Evolutionary conservation across 768 basidiomycete genomes (phyloP), one percentile per base, ranked within the genome.

Genomic region (Suillus plorans): DNA sequence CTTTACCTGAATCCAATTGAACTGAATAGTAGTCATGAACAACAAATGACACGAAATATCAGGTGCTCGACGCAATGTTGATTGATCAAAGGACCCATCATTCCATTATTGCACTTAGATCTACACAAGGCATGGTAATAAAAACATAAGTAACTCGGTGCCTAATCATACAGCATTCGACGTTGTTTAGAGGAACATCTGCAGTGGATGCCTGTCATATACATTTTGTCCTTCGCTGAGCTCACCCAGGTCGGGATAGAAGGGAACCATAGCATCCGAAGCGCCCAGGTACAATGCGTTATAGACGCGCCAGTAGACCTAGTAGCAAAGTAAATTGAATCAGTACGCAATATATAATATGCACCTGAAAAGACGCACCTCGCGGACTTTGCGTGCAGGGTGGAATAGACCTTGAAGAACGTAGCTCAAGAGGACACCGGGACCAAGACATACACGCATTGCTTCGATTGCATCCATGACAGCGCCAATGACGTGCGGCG

Each of bases 381-480:
- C 97, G 63, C 97, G 86, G 28, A 99, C 97, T 76, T 97, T 96
- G 65, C 97, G 83, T 4, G 97, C 95, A 1, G 97, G 97, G 72
- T 99, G 97, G 87, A 95, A 98, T 61, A 99, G 80, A 4, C 97
- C 97, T 74, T 97, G 96, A 6, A 99, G 81, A 47, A 94, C 89
- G 74, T 99, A 98, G 74, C 91, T 92, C 64, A 99, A 81, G 57
- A 99, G 80, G 8, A 97, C 86, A 42, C 97, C 97, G 0, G 97
- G 95, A 2, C 97, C 97, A 49, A 99, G 82, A 9, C 95, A 95
- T 49, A 99, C 92, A 28, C 96, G 86, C 95, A 99, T 98, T 1
- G 94, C 93, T 78, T 99, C 97, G 70, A 99, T 85, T 0, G 97
- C 97, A 58, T 99, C 97, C 94, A 98, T 96, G 50, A 99, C 94